phyloP scores from a whole-genome alignment of 495 filamentous ascomycete species.

The Collariella sp. region DNA sequence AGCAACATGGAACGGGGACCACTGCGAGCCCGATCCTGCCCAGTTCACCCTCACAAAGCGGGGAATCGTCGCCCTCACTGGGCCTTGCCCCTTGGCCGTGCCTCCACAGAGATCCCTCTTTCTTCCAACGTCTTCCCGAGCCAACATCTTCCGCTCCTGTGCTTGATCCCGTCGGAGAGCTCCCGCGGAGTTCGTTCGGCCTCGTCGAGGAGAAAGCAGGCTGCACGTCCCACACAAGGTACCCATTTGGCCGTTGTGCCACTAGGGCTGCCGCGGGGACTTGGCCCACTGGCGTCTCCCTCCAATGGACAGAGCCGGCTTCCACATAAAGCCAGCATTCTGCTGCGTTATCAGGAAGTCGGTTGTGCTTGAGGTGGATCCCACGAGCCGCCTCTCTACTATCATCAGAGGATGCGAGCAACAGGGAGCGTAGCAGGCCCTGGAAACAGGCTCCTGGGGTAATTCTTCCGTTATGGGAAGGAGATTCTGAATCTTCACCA shows the following conservation, averaged over 20 bases:
- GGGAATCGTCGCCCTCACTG: too few species aligned
- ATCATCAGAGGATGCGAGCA: too few species aligned
- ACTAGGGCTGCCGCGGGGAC: neutral
- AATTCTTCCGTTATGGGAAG: too few species aligned
- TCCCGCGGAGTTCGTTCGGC: neutral
- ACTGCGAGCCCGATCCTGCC: too few species aligned
- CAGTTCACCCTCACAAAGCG: too few species aligned
- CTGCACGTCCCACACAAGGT: neutral
- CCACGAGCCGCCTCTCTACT: neutral
- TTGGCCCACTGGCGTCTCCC: neutral
- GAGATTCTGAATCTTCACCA: too few species aligned
- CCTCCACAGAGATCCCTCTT: too few species aligned
- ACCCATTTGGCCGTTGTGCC: neutral
- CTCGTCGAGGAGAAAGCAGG: neutral
- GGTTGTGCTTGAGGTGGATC: neutral
- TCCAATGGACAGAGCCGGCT: neutral
- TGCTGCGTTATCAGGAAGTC: constrained; percentile 2
- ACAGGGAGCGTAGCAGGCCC: too few species aligned
- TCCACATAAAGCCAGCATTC: constrained; percentile 1
- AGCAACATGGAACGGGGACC: too few species aligned
- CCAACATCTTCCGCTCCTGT: neutral
- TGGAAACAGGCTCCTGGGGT: too few species aligned
- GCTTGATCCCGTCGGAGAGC: neutral
- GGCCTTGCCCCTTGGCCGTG: too few species aligned
- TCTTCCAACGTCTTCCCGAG: too few species aligned